Evolutionary conservation across 805 yeast genomes (phyloP), one percentile per base, ranked within the genome.

Genomic region (Suhomyces sp.): DNA sequence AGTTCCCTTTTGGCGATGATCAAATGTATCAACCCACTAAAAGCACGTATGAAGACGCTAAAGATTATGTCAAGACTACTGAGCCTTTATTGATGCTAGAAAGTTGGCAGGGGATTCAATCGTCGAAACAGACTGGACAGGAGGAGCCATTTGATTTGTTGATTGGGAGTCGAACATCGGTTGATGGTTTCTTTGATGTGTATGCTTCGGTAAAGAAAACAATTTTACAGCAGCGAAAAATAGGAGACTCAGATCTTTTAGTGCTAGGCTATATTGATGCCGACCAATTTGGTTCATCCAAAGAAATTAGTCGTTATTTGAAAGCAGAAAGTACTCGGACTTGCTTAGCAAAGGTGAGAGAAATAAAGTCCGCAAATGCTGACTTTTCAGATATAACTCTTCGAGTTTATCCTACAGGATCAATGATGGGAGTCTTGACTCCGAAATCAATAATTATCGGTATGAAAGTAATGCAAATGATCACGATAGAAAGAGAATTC

Each of bases 401-500:
- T 9, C 62, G 96, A 37, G 81, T 90, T 5, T 62, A 65, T 13
- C 76, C 84, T 5, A 65, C 68, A 22, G 72, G 76, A 4, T 62
- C 69, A 2, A 68, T 81, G 69, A 56, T 72, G 49, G 65, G 76
- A 1, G 65, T 72, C 36, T 55, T 90, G 31, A 70, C 81, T 1
- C 84, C 93, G 0, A 75, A 83, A 30, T 60, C 81, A 6, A 74
- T 75, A 14, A 55, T 91, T 4, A 72, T 76, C 30, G 88, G 81
- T 12, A 72, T 88, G 74, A 74, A 77, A 36, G 82, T 90, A 2
- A 81, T 85, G 76, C 93, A 82, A 48, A 79, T 93, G 88, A 75
- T 84, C 1, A 91, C 99, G 0, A 75, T 90, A 11, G 98, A 93
- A 57, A 81, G 99, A 66, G 98, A 93, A 54, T 95, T 69, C 49